Base-by-base conservation (phyloP, 495 filamentous ascomycete species). In the Tuber microsphaerosporum region DNA sequence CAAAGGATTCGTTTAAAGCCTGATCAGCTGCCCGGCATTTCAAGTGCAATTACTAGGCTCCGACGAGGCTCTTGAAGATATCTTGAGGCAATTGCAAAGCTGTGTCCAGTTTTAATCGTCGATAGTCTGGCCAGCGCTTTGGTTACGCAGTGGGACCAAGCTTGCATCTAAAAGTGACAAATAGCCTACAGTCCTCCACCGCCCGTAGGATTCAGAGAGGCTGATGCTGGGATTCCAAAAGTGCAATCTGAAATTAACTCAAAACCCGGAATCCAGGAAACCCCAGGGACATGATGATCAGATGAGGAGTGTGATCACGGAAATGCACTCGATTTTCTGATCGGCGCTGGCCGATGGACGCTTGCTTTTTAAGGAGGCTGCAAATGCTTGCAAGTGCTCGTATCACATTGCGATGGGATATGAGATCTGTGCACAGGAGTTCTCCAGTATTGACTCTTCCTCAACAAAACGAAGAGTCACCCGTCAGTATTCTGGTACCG, bases 251-350 rank as follows among this genome's bases (percentile, higher is more conserved):
- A 46, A 12, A 43, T 43, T 6, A 43, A 43, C 42, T 14, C 0
- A 65, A 34, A 31, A 31, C 26, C 7, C 1, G 56, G 14, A 65
- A 65, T 34, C 26, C 2, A 65, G 56, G n/a, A 31, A 31, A 16
- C 56, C 8, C 56, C 14, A 6, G 26, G 26, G 26, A 65, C 14
- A 12, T 14, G 51, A 31, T 61, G n/a, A 14, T 14, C 51, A 2
- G 56, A 34, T 2, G 56, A 65, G 26, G 56, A 14, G 56, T 31
- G 12, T 31, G 17, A 65, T 65, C 56, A 65, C 26, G 34, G 31
- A 65, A 65, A 65, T 65, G 56, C 56, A 65, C 56, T 65, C 56
- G 56, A 6, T 65, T 65, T 61, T 65, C 56, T 65, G 19, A 65
- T 65, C 26, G 26, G 26, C 26, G 12, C 56, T 34, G 4, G 14